A percentile compares a stretch with the other conserved stretches of the same genome.
Conservation (phyloP, 108 stramenopile genomes). For the Conticribra guillardii region DNA sequence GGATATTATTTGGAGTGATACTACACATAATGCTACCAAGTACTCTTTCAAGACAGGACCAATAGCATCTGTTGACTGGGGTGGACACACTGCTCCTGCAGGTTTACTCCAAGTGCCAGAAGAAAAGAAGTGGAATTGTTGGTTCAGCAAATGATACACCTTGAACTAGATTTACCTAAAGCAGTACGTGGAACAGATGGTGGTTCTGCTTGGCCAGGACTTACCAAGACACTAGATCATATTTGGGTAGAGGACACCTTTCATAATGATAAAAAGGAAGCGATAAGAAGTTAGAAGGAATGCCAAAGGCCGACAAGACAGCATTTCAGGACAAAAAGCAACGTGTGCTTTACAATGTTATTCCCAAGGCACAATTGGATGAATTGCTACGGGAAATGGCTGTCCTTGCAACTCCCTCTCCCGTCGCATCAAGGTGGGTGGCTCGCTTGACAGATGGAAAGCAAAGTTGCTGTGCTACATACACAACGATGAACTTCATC, state of each 20-base stretch:
- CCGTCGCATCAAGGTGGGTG: too few species aligned
- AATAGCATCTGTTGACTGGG: background rate
- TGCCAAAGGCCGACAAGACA: too few species aligned
- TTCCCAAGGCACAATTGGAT: too few species aligned
- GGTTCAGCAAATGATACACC: background rate
- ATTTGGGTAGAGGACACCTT: slow-evolving; percentile 2
- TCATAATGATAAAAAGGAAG: slow-evolving; percentile 8
- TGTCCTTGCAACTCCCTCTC: too few species aligned
- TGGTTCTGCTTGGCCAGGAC: slow-evolving; percentile 5
- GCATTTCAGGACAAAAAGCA: too few species aligned
- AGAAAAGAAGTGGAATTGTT: slow-evolving; percentile 4
- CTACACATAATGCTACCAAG: slow-evolving; percentile 19
- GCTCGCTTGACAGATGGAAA: too few species aligned
- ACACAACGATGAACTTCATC: too few species aligned
- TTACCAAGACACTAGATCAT: background rate
- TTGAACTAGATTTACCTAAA: slow-evolving; percentile 6
- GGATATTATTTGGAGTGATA: slow-evolving; percentile 10
- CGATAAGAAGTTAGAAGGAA: slow-evolving; percentile 6
- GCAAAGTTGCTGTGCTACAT: too few species aligned
- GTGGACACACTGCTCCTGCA: slow-evolving; percentile 11
- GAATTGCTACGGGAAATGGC: too few species aligned
- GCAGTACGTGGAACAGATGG: slow-evolving; percentile 2
- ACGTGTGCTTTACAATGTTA: too few species aligned
- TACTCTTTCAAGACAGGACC: slow-evolving; percentile 10
- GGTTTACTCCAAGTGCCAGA: slow-evolving; percentile 8